These are phyloP conservation scores for Beauveria asiatica DNA, from an alignment of 2,329 filamentous ascomycete species.

Conservation along the genomic window DNA sequence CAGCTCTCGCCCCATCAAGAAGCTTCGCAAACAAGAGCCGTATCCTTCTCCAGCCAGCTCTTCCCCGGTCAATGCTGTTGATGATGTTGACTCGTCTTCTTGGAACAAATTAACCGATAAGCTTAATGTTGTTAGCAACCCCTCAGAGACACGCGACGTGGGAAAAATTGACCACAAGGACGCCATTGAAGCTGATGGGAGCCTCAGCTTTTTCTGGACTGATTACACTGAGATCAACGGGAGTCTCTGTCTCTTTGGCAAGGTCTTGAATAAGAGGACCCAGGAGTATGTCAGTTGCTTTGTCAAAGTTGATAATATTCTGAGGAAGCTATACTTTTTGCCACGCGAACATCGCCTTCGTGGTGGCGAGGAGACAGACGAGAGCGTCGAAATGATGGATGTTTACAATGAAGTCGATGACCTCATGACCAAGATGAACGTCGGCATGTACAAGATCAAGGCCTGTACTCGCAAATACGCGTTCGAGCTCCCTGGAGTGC, in stretches of 20 bases:
- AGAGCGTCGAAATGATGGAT: conserved; percentile 77
- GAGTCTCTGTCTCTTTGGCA: conserved; percentile 88
- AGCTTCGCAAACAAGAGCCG: conserved; percentile 56
- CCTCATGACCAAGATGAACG: conserved; percentile 79
- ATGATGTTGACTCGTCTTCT: conserved; percentile 66
- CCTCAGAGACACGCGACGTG: conserved; percentile 53
- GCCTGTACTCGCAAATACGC: conserved; percentile 84
- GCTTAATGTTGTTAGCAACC: conserved; percentile 75
- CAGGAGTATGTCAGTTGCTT: conserved; percentile 82
- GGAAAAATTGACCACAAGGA: conserved; percentile 79
- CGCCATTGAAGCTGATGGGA: conserved; percentile 89
- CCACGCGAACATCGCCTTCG: conserved; percentile 57
- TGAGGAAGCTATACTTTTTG: conserved; percentile 87
- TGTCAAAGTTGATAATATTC: conserved; percentile 88
- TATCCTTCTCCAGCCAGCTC: conserved; percentile 68
- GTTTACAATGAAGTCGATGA: conserved; percentile 84
- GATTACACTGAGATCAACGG: conserved; percentile 93
- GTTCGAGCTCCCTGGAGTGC: conserved; percentile 81
- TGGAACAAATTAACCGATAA: conserved; percentile 85
- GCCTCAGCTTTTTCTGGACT: conserved; percentile 90
- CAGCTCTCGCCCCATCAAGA: conserved; percentile 65
- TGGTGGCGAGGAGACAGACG: conserved; percentile 59
- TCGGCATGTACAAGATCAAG: conserved; percentile 91
- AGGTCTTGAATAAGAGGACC: conserved; percentile 82
- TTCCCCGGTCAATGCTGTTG: conserved; percentile 57